phyloP scores from a whole-genome alignment of 2,329 filamentous ascomycete genomes.

The Aschersonia sp. region DNA sequence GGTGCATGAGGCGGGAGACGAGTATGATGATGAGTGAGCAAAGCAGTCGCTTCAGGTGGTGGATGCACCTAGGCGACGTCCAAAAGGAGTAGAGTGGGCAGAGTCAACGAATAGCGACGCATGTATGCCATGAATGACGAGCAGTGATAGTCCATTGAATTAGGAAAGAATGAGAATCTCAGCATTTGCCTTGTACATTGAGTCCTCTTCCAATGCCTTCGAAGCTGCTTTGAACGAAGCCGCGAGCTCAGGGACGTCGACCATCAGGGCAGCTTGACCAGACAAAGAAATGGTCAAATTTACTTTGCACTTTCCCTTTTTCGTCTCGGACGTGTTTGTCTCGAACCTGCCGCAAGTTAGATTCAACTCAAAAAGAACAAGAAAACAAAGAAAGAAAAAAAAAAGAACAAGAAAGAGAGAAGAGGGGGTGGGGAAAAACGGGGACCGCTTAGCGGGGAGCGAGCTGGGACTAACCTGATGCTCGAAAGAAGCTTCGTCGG shows the following conservation, averaged over 20 bases:
- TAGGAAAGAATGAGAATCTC: conserved; percentile 12
- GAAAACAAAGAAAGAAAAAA: not conserved
- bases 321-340: not conserved
- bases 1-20: conserved; percentile 5
- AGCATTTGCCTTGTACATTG: conserved; percentile 18
- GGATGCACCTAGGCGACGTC: not conserved
- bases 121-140: not conserved
- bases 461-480: conserved; percentile 21
- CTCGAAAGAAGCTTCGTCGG: conserved; percentile 17
- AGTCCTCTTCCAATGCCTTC: conserved; percentile 16
- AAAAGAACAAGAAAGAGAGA: no score
- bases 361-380: not conserved
- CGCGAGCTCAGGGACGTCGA: conserved; percentile 18
- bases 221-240: conserved; percentile 18
- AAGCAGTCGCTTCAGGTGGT: conserved; percentile 3
- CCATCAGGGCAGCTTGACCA: conserved; percentile 12
- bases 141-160: conserved; percentile 3
- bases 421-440: no score
- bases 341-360: conserved; percentile 2
- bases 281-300: conserved; percentile 20
- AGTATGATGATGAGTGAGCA: conserved; percentile 10
- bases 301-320: conserved; percentile 20
- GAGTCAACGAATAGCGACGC: no score
- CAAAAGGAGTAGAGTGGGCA: not conserved
- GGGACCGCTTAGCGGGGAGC: not conserved